A percentile compares a stretch with the other conserved stretches of the same genome.
Evolutionary conservation across 495 filamentous ascomycete species (phyloP).

Genomic region (Echria macrotheca): DNA sequence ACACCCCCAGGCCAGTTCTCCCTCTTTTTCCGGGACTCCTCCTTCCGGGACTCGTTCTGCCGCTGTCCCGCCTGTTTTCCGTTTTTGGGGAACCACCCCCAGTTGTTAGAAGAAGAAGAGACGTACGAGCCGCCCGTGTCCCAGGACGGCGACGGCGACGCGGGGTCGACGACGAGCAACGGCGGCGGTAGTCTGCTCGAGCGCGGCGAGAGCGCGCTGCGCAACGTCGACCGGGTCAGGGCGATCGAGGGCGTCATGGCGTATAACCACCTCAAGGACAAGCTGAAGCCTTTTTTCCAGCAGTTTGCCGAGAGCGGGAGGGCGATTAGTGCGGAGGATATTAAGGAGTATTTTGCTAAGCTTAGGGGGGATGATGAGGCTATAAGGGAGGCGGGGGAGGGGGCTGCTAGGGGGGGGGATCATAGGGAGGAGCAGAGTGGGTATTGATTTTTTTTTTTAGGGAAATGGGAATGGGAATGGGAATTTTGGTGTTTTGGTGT

Average conservation of each 20-base stretch:
- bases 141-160: slow-evolving; percentile 37
- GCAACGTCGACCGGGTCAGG: slow-evolving; percentile 80
- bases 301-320: slow-evolving; percentile 88
- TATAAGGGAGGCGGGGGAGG: slow-evolving; percentile 43
- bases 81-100: slow-evolving; percentile 57
- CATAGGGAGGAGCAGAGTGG: slow-evolving; percentile 56
- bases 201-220: slow-evolving; percentile 82
- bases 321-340: slow-evolving; percentile 85
- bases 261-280: slow-evolving; percentile 91
- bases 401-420: slow-evolving; percentile 38
- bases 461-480: neutral
- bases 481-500: too few species aligned
- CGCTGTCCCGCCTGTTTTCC: slow-evolving; percentile 76
- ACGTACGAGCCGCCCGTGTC: slow-evolving; percentile 86
- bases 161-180: slow-evolving; percentile 40
- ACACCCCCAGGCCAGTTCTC: slow-evolving; percentile 57
- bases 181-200: slow-evolving; percentile 72
- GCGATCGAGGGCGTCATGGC: slow-evolving; percentile 98
- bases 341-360: slow-evolving; percentile 92
- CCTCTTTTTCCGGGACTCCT: slow-evolving; percentile 67
- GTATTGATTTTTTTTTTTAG: slow-evolving; percentile 29
- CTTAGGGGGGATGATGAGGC: slow-evolving; percentile 75
- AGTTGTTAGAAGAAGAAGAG: slow-evolving; percentile 90
- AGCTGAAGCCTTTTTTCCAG: slow-evolving; percentile 84
- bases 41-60: slow-evolving; percentile 73